Conservation (phyloP, 768 basidiomycete species). For the Cyclocybe cylindracea region DNA sequence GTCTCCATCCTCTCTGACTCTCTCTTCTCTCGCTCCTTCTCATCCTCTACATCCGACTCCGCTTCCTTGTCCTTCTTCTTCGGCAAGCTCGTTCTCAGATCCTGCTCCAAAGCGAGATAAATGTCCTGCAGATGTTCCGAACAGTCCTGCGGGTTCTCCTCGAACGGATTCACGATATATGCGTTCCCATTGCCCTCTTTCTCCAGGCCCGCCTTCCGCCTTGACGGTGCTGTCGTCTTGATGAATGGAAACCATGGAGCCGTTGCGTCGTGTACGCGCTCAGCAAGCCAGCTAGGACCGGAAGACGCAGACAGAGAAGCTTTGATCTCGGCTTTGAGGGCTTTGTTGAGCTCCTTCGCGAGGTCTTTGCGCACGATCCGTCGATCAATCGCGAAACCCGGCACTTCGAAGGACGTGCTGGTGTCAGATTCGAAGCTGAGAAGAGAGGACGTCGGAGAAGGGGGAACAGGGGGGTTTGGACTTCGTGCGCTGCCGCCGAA, state of each 20-base stretch:
- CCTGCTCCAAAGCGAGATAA: conserved; percentile 64
- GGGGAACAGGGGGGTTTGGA: conserved; percentile 28
- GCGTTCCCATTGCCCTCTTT: conserved; percentile 20
- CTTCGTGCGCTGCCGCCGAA: conserved; percentile 45
- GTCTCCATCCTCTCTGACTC: conserved; percentile 34
- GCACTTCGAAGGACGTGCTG: conserved; percentile 50
- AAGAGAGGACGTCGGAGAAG: conserved; percentile 31
- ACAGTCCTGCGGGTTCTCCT: conserved; percentile 52
- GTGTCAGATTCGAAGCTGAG: conserved; percentile 30
- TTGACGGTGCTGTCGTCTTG: conserved; percentile 12
- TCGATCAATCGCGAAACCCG: conserved; percentile 59
- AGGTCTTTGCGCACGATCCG: conserved; percentile 55
- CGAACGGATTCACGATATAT: conserved; percentile 44
- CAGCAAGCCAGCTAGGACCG: conserved; percentile 54
- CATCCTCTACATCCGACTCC: conserved; percentile 28
- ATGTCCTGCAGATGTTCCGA: conserved; percentile 69
- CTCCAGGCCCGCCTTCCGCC: conserved; percentile 13
- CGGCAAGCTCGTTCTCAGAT: conserved; percentile 47
- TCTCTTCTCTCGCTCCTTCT: conserved; percentile 32
- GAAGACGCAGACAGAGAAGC: conserved; percentile 37
- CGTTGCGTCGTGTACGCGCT: conserved; percentile 58
- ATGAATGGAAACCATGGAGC: conserved; percentile 60
- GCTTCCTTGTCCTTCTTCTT: conserved; percentile 22
- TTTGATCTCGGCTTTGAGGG: conserved; percentile 58
- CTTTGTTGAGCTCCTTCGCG: conserved; percentile 51